Evolutionary conservation across 345 rosid genomes (phyloP).

Genomic region (Salix purpurea): DNA sequence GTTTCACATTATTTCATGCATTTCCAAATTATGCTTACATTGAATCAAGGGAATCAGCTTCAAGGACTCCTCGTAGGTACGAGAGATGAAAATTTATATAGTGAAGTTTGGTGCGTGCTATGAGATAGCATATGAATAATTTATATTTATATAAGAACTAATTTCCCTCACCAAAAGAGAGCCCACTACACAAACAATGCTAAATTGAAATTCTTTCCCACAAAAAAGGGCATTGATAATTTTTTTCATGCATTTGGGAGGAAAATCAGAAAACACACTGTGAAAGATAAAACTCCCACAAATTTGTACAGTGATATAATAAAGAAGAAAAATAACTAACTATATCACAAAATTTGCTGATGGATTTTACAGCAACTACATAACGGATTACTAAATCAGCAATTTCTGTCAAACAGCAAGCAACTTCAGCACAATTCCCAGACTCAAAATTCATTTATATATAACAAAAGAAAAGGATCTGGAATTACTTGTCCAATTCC

Average conservation of each 20-base stretch:
- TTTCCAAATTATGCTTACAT: neutral
- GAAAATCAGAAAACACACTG: neutral
- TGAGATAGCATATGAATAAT: neutral
- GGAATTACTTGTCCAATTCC: conserved; percentile 93
- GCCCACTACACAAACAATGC: neutral
- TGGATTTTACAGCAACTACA: neutral
- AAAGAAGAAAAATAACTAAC: neutral
- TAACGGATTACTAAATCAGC: neutral
- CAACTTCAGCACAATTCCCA: neutral
- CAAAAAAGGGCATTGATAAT: neutral
- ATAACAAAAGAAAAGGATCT: conserved; percentile 17
- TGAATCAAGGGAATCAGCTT: neutral
- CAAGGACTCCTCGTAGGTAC: neutral
- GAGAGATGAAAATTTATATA: neutral
- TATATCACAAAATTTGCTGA: neutral
- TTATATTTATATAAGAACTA: neutral
- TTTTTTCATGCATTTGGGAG: neutral
- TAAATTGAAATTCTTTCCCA: neutral
- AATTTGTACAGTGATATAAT: neutral
- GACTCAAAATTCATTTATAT: neutral
- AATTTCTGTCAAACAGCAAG: neutral
- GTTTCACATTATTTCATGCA: neutral
- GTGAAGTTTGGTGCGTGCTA: neutral
- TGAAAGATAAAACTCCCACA: neutral
- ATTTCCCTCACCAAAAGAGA: neutral